Base-by-base conservation (phyloP, 176 grass and related monocot genomes). In the Olyra latifolia region DNA sequence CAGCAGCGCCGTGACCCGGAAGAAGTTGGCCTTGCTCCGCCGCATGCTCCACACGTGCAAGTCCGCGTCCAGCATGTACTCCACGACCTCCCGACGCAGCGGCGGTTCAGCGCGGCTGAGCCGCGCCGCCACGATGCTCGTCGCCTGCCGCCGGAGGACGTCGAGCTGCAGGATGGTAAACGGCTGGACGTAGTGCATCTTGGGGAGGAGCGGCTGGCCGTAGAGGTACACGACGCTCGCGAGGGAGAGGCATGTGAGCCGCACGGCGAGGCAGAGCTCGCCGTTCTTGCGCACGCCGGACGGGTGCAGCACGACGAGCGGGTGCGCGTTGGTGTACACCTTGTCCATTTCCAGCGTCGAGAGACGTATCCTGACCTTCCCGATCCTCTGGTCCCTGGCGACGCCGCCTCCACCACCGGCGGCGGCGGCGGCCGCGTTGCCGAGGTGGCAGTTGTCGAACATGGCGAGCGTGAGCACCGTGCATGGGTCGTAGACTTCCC, bases 391-490 rank as follows among this genome's bases (percentile, higher is more conserved):
- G 58, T 93, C 88, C 42, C 67, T 87, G 49, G 5, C 0, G 11
- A 20, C 65, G 12, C 0, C 7, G 14, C 2, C 56, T 23, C 6
- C 45, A 2, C 2, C 7, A 23, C 0, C 39, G 50, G 1, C 35
- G 25, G 4, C 57, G 24, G 13, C 1, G 10, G 9, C 30, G 17
- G 20, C 29, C n/a, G n/a, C n/a, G 68, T 19, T 77, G 29, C 74
- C 53, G 62, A 93, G 63, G 7, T 83, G 86, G 32, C 83, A 79
- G 56, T 97, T 91, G 83, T 97, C 86, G 87, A 97, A 93, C 39
- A 97, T 78, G 59, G 91, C 94, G 52, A 97, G 69, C 20, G 88
- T 93, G 82, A 97, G 80, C 70, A 93, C 94, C 1, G 91, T 97
- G 83, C 86, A 91, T 2, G 81, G 94, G 78, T 97, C 94, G 68